Evolutionary conservation across 2,329 filamentous ascomycete species (phyloP).

Genomic region (Shiraia sp.): DNA sequence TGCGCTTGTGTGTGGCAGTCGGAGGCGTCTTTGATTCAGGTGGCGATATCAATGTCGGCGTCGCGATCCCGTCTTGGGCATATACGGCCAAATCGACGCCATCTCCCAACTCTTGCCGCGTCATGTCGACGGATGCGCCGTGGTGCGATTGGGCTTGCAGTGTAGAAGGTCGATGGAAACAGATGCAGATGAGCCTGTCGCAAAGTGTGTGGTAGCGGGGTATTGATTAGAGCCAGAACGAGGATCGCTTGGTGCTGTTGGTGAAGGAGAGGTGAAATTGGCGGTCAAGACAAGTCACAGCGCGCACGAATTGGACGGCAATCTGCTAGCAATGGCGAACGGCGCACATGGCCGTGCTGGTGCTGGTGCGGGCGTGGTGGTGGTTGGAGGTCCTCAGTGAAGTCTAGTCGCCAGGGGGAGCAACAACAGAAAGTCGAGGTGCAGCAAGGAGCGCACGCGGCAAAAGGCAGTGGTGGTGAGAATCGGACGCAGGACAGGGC

Average conservation of each 20-base stretch:
- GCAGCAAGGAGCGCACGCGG: conserved; percentile 7
- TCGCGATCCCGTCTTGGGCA: conserved; percentile 39
- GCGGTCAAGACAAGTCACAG: conserved; percentile 20
- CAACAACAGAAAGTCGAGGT: conserved; percentile 17
- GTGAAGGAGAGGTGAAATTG: conserved; percentile 10
- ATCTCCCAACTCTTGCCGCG: conserved; percentile 17
- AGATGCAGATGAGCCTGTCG: conserved; percentile 1
- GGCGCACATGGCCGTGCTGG: conserved; percentile 14
- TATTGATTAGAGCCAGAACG: conserved; percentile 5
- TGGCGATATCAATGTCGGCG: conserved; percentile 57
- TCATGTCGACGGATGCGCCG: conserved; percentile 23
- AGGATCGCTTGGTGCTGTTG: conserved; percentile 5
- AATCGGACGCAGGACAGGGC: conserved; percentile 9
- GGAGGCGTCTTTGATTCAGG: conserved; percentile 65
- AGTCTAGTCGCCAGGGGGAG: too few relatives aligned
- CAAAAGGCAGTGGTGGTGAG: not conserved
- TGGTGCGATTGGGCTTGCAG: conserved; percentile 1
- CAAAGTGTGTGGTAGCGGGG: conserved; percentile 3
- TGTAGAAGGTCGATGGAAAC: not conserved
- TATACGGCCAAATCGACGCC: conserved; percentile 20
- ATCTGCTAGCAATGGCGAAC: conserved; percentile 6
- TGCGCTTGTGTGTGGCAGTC: conserved; percentile 56
- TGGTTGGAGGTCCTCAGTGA: conserved; percentile 22
- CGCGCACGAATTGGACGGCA: conserved; percentile 11
- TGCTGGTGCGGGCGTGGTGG: conserved; percentile 14